Percentiles rank a stretch among this genome's conserved stretches.
Conservation (phyloP, 257 asterid genomes). For the Solanum chilense region DNA sequence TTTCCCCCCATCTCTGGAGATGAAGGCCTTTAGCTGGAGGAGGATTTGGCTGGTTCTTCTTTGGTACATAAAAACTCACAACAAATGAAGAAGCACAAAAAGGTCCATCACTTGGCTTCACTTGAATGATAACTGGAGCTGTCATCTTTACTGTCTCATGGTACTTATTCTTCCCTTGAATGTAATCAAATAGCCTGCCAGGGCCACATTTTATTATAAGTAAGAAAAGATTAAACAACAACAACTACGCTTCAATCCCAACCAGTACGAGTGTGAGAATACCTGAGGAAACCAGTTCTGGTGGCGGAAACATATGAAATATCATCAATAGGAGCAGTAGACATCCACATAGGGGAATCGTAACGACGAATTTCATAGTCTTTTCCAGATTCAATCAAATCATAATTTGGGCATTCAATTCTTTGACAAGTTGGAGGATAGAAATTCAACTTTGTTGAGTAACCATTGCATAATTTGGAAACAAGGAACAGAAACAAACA, state of each 20-base stretch:
- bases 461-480: neutral
- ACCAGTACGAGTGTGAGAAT: neutral
- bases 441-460: slow-evolving; percentile 3
- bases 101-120: slow-evolving; percentile 78
- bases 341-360: slow-evolving; percentile 57
- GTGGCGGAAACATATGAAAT: slow-evolving; percentile 49
- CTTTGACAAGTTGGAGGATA: slow-evolving; percentile 72
- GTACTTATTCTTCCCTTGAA: slow-evolving; percentile 60
- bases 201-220: neutral
- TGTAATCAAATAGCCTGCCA: slow-evolving; percentile 58
- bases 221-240: neutral
- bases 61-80: slow-evolving; percentile 63
- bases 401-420: slow-evolving; percentile 84
- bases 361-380: slow-evolving; percentile 84
- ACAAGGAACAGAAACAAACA: neutral
- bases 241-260: neutral
- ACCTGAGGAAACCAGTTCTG: slow-evolving; percentile 55
- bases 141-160: slow-evolving; percentile 70
- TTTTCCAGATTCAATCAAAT: slow-evolving; percentile 46
- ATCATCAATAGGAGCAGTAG: slow-evolving; percentile 68
- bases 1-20: slow-evolving; percentile 57
- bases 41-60: slow-evolving; percentile 50
- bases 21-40: slow-evolving; percentile 64
- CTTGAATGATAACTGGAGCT: slow-evolving; percentile 63
- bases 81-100: slow-evolving; percentile 60